Evolutionary conservation across 129 eudicot genomes (phyloP).

Genomic region (Erigeron canadensis): DNA sequence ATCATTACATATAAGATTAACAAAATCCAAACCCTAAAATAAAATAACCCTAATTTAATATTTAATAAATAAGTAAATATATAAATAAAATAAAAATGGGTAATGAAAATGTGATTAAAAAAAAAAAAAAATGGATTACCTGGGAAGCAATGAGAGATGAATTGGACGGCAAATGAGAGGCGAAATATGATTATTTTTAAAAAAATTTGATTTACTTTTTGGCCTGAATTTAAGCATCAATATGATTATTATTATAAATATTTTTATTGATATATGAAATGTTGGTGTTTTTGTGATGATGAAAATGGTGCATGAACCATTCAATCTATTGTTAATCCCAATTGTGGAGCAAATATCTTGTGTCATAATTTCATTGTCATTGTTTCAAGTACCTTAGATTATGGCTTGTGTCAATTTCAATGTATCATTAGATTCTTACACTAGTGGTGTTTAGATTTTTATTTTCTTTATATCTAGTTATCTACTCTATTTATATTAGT

Average conservation of each 20-base stretch:
- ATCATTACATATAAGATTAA: not conserved
- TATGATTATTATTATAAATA: not conserved
- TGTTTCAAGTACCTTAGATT: no score
- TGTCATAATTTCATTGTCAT: no score
- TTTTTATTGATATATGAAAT: conserved; percentile 5
- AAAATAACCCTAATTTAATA: not conserved
- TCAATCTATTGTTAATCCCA: not conserved
- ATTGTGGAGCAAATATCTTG: no score
- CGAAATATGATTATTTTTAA: not conserved
- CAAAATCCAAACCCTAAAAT: conserved; percentile 7
- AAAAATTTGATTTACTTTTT: not conserved
- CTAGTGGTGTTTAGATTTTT: no score
- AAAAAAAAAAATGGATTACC: conserved; percentile 30
- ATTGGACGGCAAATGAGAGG: conserved; percentile 28
- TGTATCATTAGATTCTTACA: no score
- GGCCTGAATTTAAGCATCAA: conserved; percentile 17
- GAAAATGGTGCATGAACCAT: conserved; percentile 6
- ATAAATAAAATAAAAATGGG: not conserved
- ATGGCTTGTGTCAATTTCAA: no score
- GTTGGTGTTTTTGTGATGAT: conserved; percentile 6
- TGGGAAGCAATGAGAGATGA: conserved; percentile 39
- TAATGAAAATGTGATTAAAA: not conserved
- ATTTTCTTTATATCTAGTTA: no score
- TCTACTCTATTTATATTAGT: no score
- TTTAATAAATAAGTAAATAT: not conserved